A percentile compares a stretch with the other conserved stretches of the same genome.
These are phyloP conservation scores for Prunella vulgaris DNA, from an alignment of 257 asterid genomes.

Conservation along the genomic window DNA sequence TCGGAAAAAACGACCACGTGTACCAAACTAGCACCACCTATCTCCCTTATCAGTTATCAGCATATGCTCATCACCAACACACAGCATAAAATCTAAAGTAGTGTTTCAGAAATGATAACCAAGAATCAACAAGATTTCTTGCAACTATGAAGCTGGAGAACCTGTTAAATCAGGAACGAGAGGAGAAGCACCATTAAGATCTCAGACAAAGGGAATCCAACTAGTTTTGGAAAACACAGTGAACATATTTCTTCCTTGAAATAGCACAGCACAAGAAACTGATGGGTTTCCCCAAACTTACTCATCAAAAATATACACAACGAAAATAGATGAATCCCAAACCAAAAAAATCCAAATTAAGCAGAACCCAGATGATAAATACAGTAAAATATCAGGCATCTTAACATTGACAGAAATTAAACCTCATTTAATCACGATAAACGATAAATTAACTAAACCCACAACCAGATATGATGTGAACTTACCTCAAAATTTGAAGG, in stretches of 20 bases:
- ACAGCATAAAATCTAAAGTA: conserved; percentile 19
- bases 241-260: conserved; percentile 32
- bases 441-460: conserved; percentile 15
- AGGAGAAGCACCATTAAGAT: conserved; percentile 35
- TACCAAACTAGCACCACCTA: conserved; percentile 28
- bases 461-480: not conserved
- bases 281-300: conserved; percentile 13
- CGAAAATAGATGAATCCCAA: not conserved
- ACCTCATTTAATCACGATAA: not conserved
- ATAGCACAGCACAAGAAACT: conserved; percentile 22
- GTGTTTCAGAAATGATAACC: too few relatives aligned
- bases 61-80: conserved; percentile 11
- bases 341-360: conserved; percentile 15
- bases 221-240: conserved; percentile 30
- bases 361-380: conserved; percentile 24
- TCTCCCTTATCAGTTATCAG: not conserved
- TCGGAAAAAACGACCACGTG: conserved; percentile 28
- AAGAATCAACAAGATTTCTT: conserved; percentile 41
- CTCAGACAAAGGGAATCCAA: conserved; percentile 49
- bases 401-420: not conserved
- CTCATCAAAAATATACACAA: conserved; percentile 31
- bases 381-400: not conserved
- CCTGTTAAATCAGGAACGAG: conserved; percentile 44
- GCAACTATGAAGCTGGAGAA: too few relatives aligned
- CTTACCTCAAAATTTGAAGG: not conserved